Conservation (phyloP, 208 protist species). For the Naegleria gruberi region DNA sequence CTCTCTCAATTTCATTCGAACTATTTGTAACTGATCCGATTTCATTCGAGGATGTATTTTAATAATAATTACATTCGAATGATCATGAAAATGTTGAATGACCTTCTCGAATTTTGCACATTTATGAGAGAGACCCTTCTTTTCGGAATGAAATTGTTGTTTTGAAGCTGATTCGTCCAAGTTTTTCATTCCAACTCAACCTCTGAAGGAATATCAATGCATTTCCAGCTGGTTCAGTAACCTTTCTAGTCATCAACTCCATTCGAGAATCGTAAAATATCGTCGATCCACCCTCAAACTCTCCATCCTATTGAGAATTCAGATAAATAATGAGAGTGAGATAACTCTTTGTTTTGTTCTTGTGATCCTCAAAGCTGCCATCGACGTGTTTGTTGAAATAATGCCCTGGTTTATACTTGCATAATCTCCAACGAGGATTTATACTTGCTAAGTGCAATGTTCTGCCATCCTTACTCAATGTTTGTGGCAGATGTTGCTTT, state of each 20-base stretch:
- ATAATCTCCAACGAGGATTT: background rate
- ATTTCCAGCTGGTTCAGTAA: background rate
- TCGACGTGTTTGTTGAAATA: background rate
- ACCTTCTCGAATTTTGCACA: too few species aligned
- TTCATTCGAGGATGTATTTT: too few species aligned
- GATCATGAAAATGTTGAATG: too few species aligned
- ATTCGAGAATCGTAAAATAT: background rate
- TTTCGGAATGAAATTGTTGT: too few species aligned
- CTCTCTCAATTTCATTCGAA: too few species aligned
- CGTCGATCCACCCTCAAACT: background rate
- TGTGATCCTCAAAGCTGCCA: background rate
- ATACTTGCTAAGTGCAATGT: background rate
- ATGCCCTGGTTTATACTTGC: background rate
- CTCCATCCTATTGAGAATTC: background rate
- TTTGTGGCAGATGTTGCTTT: background rate
- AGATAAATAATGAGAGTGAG: background rate
- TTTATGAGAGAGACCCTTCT: too few species aligned
- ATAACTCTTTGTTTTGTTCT: background rate
- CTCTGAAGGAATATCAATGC: constrained; percentile 5
- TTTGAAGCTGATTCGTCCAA: too few species aligned
- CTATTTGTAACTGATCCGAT: too few species aligned
- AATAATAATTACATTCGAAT: too few species aligned
- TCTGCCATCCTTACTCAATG: background rate
- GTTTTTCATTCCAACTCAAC: too few species aligned
- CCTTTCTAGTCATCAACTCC: background rate